These are phyloP conservation scores for Lentinula lateritia DNA, from an alignment of 768 basidiomycete genomes.

Conservation along the genomic window DNA sequence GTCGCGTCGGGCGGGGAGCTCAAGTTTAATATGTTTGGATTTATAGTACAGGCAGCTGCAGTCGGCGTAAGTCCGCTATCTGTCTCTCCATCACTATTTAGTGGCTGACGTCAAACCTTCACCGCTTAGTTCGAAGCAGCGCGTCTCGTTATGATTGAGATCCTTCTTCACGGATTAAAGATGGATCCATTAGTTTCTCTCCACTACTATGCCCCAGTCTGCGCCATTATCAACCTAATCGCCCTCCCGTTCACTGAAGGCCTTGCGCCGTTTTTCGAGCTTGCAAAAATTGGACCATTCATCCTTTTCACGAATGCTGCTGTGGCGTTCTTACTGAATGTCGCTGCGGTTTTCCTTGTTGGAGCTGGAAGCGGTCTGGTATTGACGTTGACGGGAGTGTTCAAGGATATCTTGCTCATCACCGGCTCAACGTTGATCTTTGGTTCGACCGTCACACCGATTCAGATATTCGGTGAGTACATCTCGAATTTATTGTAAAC, in stretches of 20 bases:
- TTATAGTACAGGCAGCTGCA: constrained; percentile 82
- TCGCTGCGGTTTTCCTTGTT: constrained; percentile 93
- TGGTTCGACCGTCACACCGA: constrained; percentile 67
- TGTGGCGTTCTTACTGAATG: constrained; percentile 84
- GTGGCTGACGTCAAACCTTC: not conserved
- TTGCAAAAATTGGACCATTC: constrained; percentile 57
- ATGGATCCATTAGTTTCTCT: constrained; percentile 96
- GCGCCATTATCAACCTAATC: constrained; percentile 81
- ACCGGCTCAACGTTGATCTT: constrained; percentile 86
- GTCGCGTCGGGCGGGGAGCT: constrained; percentile 88
- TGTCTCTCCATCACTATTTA: not conserved
- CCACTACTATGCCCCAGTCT: constrained; percentile 96
- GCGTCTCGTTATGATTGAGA: constrained; percentile 93
- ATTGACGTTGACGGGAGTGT: constrained; percentile 89
- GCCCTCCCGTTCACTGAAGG: constrained; percentile 93
- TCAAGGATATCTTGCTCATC: constrained; percentile 97
- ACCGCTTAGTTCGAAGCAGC: constrained; percentile 80
- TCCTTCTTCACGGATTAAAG: constrained; percentile 90
- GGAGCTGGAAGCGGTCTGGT: constrained; percentile 84
- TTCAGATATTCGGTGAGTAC: constrained; percentile 75
- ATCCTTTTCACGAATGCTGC: constrained; percentile 79
- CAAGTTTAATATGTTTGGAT: constrained; percentile 80
- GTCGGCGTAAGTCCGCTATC: constrained; percentile 56
- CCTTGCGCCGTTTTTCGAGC: constrained; percentile 74
- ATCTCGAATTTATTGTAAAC: not conserved